phyloP scores from a whole-genome alignment of 176 grass and related monocot genomes.

The Zizania latifolia region DNA sequence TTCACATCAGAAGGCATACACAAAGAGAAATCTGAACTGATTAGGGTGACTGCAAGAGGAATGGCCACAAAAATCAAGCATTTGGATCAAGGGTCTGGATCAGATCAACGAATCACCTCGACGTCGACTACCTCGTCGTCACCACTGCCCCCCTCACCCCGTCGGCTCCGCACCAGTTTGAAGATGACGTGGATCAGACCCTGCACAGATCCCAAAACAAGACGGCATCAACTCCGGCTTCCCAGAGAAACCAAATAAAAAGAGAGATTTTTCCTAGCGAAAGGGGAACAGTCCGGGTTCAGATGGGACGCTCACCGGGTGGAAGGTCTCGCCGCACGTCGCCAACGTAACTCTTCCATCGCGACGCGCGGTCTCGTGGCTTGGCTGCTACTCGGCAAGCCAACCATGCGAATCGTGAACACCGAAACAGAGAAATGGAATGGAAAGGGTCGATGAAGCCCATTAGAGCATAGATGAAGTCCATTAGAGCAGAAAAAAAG shows the following conservation, averaged over 20 bases:
- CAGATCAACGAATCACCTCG: conserved; percentile 39
- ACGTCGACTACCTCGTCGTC: conserved; percentile 15
- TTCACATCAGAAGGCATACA: neutral
- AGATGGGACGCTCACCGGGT: conserved; percentile 35
- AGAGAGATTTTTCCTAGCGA: neutral
- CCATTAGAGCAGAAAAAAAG: too few species aligned
- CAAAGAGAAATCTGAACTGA: neutral
- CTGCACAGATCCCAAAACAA: conserved; percentile 27
- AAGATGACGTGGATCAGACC: conserved; percentile 75
- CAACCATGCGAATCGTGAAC: too few species aligned
- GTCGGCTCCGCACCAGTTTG: conserved; percentile 71
- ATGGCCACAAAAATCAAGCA: too few species aligned
- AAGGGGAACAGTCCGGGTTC: neutral
- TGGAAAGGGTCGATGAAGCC: too few species aligned
- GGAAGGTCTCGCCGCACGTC: conserved; percentile 30
- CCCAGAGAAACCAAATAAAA: too few species aligned
- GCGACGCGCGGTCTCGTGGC: neutral
- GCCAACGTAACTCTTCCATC: conserved; percentile 32
- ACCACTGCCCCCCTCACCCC: conserved; percentile 14
- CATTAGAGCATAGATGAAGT: too few species aligned
- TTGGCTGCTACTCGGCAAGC: too few species aligned
- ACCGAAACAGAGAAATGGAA: too few species aligned
- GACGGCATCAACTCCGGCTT: neutral
- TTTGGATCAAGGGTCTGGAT: neutral
- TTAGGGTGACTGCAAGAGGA: neutral